Evolutionary conservation across 306 rosid genomes (phyloP).

Genomic region (Crataegus laevigata): DNA sequence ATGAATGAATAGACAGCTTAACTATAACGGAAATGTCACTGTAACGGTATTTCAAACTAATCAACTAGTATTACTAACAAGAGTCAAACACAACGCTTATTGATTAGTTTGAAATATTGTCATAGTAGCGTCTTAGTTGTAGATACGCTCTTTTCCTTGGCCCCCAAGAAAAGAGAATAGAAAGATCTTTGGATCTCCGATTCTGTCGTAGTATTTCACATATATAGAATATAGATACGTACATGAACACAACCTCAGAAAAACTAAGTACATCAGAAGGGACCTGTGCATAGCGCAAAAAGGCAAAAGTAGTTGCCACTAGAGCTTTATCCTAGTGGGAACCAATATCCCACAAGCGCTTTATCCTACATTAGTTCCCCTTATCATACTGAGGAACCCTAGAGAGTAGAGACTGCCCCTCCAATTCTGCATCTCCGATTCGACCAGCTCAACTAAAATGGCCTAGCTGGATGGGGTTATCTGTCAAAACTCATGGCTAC

Average conservation of each 20-base stretch:
- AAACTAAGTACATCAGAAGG: slow-evolving; percentile 43
- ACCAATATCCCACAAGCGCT: not conserved
- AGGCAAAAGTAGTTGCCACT: slow-evolving; percentile 37
- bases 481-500: slow-evolving; percentile 15
- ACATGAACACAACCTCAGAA: slow-evolving; percentile 24
- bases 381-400: slow-evolving; percentile 21
- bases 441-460: slow-evolving; percentile 19
- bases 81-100: not conserved
- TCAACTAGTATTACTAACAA: too few relatives aligned
- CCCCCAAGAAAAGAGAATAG: not conserved
- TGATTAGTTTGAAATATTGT: too few relatives aligned
- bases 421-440: slow-evolving; percentile 2
- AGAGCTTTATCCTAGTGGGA: slow-evolving; percentile 9
- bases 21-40: not conserved
- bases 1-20: not conserved
- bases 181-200: slow-evolving; percentile 25
- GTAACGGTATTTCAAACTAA: not conserved
- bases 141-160: not conserved
- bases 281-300: slow-evolving; percentile 28
- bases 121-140: not conserved
- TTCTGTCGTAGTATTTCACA: slow-evolving; percentile 4
- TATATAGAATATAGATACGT: slow-evolving; percentile 42
- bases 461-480: slow-evolving; percentile 30
- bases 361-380: slow-evolving; percentile 28
- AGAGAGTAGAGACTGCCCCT: slow-evolving; percentile 20